These are phyloP conservation scores for Ettlia oleoabundans DNA, from an alignment of 139 green algal genomes.

Conservation along the genomic window DNA sequence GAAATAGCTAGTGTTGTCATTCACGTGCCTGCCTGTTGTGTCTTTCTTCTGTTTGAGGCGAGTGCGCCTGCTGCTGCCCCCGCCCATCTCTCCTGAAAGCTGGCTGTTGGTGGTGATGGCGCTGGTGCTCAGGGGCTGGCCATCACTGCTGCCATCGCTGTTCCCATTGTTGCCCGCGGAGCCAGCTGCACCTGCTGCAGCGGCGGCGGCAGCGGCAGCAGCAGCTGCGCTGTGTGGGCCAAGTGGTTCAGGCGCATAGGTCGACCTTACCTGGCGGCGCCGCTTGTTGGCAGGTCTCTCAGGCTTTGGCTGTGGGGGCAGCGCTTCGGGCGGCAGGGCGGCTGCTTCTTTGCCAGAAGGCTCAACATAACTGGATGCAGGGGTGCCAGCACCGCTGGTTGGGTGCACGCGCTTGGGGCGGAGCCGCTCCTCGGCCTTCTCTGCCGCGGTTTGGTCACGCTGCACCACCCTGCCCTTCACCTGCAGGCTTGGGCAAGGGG, in stretches of 20 bases:
- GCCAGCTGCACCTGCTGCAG: not conserved
- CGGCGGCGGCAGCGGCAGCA: not conserved
- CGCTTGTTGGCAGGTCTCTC: not conserved
- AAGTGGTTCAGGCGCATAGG: not conserved
- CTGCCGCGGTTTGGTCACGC: not conserved
- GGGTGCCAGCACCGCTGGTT: not conserved
- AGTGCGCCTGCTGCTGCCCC: not conserved
- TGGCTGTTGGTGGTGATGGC: not conserved
- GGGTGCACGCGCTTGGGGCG: constrained; percentile 6
- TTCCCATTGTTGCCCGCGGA: too few relatives aligned
- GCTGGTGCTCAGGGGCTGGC: not conserved
- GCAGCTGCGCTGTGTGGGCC: not conserved
- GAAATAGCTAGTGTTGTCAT: too few relatives aligned
- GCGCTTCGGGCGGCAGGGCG: not conserved
- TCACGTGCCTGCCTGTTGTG: too few relatives aligned
- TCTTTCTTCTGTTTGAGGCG: too few relatives aligned
- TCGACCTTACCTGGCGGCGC: not conserved
- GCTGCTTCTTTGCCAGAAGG: not conserved
- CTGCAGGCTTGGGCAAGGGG: not conserved
- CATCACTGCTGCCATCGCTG: not conserved
- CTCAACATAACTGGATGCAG: not conserved
- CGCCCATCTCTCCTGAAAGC: not conserved
- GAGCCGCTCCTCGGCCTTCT: not conserved
- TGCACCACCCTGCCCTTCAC: constrained; percentile 9
- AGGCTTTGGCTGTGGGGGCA: not conserved